phyloP scores from a whole-genome alignment of 2,329 filamentous ascomycete species.

The Nemania serpens region DNA sequence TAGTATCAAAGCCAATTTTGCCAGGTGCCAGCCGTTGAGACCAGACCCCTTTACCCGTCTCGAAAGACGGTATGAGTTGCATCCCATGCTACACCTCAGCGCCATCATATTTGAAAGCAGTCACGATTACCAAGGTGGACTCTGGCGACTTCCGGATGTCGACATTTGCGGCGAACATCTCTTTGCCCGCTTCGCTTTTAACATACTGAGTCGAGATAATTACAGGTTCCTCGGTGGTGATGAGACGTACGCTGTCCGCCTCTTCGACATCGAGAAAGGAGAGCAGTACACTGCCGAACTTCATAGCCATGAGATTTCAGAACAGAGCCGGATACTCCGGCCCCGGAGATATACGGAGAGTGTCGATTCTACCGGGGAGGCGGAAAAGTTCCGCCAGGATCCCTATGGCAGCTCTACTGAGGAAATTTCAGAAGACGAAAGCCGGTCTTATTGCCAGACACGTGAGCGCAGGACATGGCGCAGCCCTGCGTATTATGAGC shows the following conservation, averaged over 20 bases:
- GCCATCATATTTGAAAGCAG: neutral
- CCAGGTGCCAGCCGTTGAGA: no score
- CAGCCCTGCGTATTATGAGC: neutral
- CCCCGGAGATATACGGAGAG: neutral
- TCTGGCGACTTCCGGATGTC: neutral
- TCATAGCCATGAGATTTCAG: neutral
- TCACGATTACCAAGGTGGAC: no score
- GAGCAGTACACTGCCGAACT: conserved; percentile 2
- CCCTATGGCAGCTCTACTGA: neutral
- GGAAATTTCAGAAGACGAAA: neutral
- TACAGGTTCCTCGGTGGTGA: conserved; percentile 3
- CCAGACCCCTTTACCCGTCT: neutral
- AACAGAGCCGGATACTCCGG: conserved; percentile 8
- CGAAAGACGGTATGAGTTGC: neutral
- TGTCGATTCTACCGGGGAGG: neutral
- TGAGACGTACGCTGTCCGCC: neutral
- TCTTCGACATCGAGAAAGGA: neutral
- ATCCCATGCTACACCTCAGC: neutral
- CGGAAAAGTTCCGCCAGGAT: neutral
- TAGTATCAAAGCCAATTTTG: neutral
- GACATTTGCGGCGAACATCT: conserved; percentile 4
- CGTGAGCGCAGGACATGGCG: neutral
- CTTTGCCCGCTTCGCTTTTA: conserved; percentile 11
- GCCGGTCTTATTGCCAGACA: neutral
- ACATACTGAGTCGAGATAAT: conserved; percentile 1